Conservation (phyloP, 805 yeast species). For the Jamesozyma jinghongensis region DNA sequence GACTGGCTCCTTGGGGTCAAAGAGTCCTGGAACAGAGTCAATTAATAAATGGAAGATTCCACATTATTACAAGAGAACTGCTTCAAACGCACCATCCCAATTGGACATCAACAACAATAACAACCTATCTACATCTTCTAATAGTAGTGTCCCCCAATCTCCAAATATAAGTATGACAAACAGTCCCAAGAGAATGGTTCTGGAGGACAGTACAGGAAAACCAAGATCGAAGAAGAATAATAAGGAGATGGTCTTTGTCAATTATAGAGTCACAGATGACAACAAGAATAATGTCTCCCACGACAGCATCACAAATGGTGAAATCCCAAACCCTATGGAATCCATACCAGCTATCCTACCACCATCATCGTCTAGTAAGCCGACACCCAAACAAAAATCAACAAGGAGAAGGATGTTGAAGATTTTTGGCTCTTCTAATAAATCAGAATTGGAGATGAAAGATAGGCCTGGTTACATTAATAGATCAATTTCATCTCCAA, state of each 20-base stretch:
- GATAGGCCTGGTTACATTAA: neutral
- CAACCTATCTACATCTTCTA: neutral
- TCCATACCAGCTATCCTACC: neutral
- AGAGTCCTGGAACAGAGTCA: constrained; percentile 18
- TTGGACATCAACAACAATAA: neutral
- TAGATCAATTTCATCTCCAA: constrained; percentile 7
- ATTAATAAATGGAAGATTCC: constrained; percentile 30
- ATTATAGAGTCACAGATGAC: constrained; percentile 21
- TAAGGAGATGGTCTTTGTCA: constrained; percentile 29
- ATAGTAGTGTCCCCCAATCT: constrained; percentile 2
- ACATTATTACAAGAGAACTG: constrained; percentile 26
- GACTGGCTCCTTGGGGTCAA: constrained; percentile 1
- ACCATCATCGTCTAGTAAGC: neutral
- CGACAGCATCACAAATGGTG: no score
- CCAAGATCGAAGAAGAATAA: constrained; percentile 13
- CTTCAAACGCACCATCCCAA: constrained; percentile 2
- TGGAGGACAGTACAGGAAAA: constrained; percentile 16
- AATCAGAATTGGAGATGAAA: neutral
- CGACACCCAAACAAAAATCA: constrained; percentile 18
- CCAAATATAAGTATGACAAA: constrained; percentile 20
- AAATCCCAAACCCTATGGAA: no score
- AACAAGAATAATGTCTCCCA: neutral
- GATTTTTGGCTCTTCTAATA: constrained; percentile 20
- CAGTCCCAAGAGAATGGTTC: constrained; percentile 24
- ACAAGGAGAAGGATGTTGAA: constrained; percentile 26